Percentiles rank a stretch among this genome's conserved stretches.
Evolutionary conservation across 352 stramenopile species (phyloP).

Genomic region (Blastocystis sp.): DNA sequence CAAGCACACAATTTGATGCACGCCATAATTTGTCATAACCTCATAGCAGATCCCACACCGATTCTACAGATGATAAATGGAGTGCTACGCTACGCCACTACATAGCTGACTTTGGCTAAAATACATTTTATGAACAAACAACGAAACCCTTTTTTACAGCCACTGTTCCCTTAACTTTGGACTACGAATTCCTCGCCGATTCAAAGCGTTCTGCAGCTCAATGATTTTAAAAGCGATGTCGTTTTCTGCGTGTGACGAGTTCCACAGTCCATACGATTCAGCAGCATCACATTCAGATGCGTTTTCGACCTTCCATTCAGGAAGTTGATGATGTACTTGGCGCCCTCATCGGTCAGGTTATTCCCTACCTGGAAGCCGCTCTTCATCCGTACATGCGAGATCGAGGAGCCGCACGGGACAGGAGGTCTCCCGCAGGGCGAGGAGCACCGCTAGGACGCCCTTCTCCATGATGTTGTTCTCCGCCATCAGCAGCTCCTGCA

Average conservation of each 20-base stretch:
- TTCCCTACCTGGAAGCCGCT: neutral
- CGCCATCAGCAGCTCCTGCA: constrained; percentile 22
- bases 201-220: constrained; percentile 28
- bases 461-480: constrained; percentile 53
- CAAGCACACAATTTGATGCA: constrained; percentile 1
- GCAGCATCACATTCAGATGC: neutral
- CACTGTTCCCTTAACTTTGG: constrained; percentile 35
- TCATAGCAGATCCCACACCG: constrained; percentile 17
- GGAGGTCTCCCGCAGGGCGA: constrained; percentile 8
- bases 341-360: constrained; percentile 42
- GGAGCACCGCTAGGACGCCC: neutral
- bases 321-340: constrained; percentile 54
- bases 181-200: constrained; percentile 3
- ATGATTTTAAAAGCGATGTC: constrained; percentile 25
- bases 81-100: neutral
- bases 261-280: neutral
- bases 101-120: neutral
- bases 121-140: constrained; percentile 23
- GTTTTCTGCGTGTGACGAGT: neutral
- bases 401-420: constrained; percentile 26
- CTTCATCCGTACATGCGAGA: neutral
- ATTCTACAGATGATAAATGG: neutral
- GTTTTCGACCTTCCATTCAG: constrained; percentile 44
- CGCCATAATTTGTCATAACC: neutral
- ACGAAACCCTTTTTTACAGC: neutral